Conservation (phyloP, 2,329 filamentous ascomycete genomes). For the Diaporthe australafricana region DNA sequence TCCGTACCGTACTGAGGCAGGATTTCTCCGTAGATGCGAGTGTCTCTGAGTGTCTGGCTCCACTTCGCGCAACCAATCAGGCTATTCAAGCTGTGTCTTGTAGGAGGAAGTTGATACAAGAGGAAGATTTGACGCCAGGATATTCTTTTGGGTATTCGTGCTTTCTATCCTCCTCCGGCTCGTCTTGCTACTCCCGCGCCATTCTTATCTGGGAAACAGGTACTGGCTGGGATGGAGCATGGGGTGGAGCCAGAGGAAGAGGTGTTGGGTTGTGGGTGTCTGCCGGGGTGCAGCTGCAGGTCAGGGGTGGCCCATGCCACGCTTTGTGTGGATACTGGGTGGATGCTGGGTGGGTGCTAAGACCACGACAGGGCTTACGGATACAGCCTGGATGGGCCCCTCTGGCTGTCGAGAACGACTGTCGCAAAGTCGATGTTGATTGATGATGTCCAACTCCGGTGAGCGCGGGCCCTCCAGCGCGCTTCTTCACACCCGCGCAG, state of each 20-base stretch:
- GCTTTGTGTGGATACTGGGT: slow-evolving; percentile 31
- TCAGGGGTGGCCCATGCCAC: slow-evolving; percentile 40
- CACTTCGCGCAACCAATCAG: slow-evolving; percentile 30
- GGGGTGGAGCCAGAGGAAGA: slow-evolving; percentile 36
- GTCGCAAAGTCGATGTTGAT: slow-evolving; percentile 37
- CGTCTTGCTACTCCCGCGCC: slow-evolving; percentile 38
- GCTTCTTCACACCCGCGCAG: slow-evolving; percentile 23
- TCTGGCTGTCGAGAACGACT: slow-evolving; percentile 40
- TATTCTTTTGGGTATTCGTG: slow-evolving; percentile 36
- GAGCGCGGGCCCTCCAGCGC: slow-evolving; percentile 12
- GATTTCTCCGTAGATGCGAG: slow-evolving; percentile 20
- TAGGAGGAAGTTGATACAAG: slow-evolving; percentile 31
- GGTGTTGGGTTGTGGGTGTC: slow-evolving; percentile 39
- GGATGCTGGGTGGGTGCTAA: slow-evolving; percentile 41
- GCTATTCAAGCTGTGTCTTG: slow-evolving; percentile 28
- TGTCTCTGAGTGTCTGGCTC: slow-evolving; percentile 23
- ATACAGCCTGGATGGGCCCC: slow-evolving; percentile 33
- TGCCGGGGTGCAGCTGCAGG: slow-evolving; percentile 42
- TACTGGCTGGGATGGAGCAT: slow-evolving; percentile 36
- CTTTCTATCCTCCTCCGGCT: slow-evolving; percentile 36
- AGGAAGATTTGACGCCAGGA: slow-evolving; percentile 20
- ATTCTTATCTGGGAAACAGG: slow-evolving; percentile 40
- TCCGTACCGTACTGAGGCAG: slow-evolving; percentile 15
- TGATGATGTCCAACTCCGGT: slow-evolving; percentile 23
- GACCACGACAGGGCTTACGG: slow-evolving; percentile 41